phyloP scores from a whole-genome alignment of 345 rosid genomes.

The Salix purpurea region DNA sequence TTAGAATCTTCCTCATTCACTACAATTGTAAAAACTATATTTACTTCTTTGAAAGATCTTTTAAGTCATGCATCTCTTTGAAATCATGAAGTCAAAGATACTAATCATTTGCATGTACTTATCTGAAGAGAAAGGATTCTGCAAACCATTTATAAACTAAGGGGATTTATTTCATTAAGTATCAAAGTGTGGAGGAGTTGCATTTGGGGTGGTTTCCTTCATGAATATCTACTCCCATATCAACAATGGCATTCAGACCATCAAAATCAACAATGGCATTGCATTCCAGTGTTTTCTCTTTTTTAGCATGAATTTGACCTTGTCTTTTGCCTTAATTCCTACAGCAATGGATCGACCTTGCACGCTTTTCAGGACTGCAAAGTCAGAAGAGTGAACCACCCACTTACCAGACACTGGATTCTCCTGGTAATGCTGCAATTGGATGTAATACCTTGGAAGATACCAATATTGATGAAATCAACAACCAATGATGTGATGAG shows the following conservation, averaged over 20 bases:
- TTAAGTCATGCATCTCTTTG: not conserved
- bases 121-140: not conserved
- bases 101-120: not conserved
- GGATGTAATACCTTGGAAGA: slow-evolving; percentile 57
- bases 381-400: slow-evolving; percentile 41
- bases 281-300: not conserved
- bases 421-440: slow-evolving; percentile 34
- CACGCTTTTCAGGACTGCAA: slow-evolving; percentile 77
- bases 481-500: slow-evolving; percentile 46
- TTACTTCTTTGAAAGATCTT: not conserved
- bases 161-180: not conserved
- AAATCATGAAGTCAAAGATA: not conserved
- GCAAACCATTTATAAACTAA: not conserved
- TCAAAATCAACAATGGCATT: not conserved
- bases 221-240: not conserved
- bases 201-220: not conserved
- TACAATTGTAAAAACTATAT: not conserved
- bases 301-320: not conserved
- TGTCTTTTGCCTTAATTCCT: slow-evolving; percentile 14
- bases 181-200: not conserved
- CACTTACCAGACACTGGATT: slow-evolving; percentile 38
- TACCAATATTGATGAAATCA: slow-evolving; percentile 50
- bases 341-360: slow-evolving; percentile 99
- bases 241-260: not conserved
- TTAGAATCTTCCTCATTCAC: slow-evolving; percentile 21